Base-by-base conservation (phyloP, 129 eudicot species). In the Flaveria robusta region DNA sequence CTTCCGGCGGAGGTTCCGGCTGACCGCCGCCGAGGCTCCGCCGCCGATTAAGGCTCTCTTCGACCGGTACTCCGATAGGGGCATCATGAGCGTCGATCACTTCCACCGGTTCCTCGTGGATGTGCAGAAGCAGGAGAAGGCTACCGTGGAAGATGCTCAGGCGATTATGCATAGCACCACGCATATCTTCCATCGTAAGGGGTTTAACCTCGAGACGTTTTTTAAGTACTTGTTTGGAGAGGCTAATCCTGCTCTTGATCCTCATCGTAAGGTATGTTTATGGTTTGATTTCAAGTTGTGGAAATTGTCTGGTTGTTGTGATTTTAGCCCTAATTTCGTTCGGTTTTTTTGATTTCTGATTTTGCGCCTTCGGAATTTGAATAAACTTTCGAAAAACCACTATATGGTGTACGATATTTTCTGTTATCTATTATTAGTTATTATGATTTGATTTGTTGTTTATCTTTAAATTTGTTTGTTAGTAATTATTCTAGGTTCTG, bases 1-100 rank as follows among this genome's bases (percentile, higher is more conserved):
- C 62, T 91, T 92, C 91, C 88, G 88, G 74, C 90, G 97, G 29
- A 75, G 89, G 68, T 94, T 94, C 85, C 82, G 79, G 45, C 82
- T 91, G 1, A 85, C 86, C 45, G 92, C 89, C 67, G 68, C 96
- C 8, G 97, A 87, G 82, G 90, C 94, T 62, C 97, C 99, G 70
- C 75, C 70, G 18, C 86, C 72, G 11, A 74, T 94, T 67, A 91
- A 83, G 82, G 47, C 74, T 23, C 18, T 91, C 20, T 94, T 94
- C 74, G 68, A 79, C 0, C 76, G 46, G 4, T 89, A 91, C 82
- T 85, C 96, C 20, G 90, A 84, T 12, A 83, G 84, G 58, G 99
- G 96, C 43, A 34, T 84, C 54, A 94, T 94, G 96, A 77, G 79
- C 65, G 83, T 68, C 2, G 84, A 79, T 27, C 85, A 84, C 43